Evolutionary conservation across 768 basidiomycete species (phyloP).

Genomic region (Panellus pusillus): DNA sequence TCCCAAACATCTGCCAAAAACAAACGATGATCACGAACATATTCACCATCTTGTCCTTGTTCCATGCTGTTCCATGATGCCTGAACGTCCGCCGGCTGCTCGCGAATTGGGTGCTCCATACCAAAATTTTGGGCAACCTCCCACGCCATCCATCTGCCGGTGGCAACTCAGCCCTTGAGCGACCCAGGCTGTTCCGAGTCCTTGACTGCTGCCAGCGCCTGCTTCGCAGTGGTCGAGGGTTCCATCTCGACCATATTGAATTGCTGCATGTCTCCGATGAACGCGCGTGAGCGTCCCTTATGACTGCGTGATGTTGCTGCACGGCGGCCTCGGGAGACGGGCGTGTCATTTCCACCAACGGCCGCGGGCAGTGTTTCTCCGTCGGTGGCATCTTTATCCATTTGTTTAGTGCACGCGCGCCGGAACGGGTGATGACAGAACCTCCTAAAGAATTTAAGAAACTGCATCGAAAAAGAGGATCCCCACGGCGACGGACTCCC

Average conservation of each 20-base stretch:
- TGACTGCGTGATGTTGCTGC: constrained; percentile 24
- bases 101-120: constrained; percentile 90
- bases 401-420: constrained; percentile 8
- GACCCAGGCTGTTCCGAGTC: constrained; percentile 67
- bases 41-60: constrained; percentile 78
- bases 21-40: constrained; percentile 80
- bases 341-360: constrained; percentile 2
- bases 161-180: constrained; percentile 56
- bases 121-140: constrained; percentile 89
- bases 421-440: constrained; percentile 1
- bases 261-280: constrained; percentile 74
- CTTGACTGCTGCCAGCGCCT: constrained; percentile 68
- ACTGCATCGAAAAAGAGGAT: constrained; percentile 35
- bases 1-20: too few relatives aligned
- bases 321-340: not conserved
- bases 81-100: constrained; percentile 75
- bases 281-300: constrained; percentile 62
- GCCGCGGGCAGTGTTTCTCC: not conserved
- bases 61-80: constrained; percentile 93
- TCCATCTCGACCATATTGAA: constrained; percentile 75
- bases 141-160: constrained; percentile 84
- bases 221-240: constrained; percentile 65
- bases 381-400: constrained; percentile 15
- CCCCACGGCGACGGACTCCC: constrained; percentile 22
- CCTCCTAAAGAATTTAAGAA: constrained; percentile 5